Base-by-base conservation (phyloP, 139 green algal species). In the Chlamydomonas urium region DNA sequence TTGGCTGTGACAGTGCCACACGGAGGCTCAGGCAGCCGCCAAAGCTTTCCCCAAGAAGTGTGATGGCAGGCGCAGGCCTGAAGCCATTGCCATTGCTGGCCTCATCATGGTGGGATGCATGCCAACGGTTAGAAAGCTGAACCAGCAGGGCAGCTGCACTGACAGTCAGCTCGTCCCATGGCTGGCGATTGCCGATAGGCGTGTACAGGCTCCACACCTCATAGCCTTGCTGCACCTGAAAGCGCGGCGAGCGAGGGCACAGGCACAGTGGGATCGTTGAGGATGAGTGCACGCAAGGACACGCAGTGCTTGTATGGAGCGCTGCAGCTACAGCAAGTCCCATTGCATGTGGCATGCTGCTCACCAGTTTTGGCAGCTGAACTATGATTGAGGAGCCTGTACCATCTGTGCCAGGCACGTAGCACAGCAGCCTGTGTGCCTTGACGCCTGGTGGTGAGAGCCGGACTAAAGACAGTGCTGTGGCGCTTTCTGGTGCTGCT, bases 21-120 rank as follows among this genome's bases (percentile, higher is more conserved):
- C 86, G 79, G 47, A 93, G 77, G 5, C 76, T 88, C 42, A 93
- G 75, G 59, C 79, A 89, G 8, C 83, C 81, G 1, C 89, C 88
- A 74, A 93, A 94, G 0, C 82, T 90, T 70, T 94, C 89, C 6
- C 76, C 89, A 1, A 92, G 63, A 28, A 94, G 32, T 1, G 83
- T 91, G 10, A 78, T 31, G 2, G 36, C 38, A 36, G 35, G 38
- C 23, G 4, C 70, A 34, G 58, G 0, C 35, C 5, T 28, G 4
- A 10, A 58, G 33, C 35, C 38, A 57, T 29, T 38, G 28, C 17
- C 3, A 34, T 23, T 48, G 67, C 37, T 78, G 36, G 14, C 57
- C 26, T 28, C 5, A 23, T 26, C 6, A 63, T 70, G 71, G 47
- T 60, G 37, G 6, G 14, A 28, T 58, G 24, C 23, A 58, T 23